A percentile compares a stretch with the other conserved stretches of the same genome.
phyloP scores from a whole-genome alignment of 495 filamentous ascomycete species.

The Chlorociboria aeruginascens region DNA sequence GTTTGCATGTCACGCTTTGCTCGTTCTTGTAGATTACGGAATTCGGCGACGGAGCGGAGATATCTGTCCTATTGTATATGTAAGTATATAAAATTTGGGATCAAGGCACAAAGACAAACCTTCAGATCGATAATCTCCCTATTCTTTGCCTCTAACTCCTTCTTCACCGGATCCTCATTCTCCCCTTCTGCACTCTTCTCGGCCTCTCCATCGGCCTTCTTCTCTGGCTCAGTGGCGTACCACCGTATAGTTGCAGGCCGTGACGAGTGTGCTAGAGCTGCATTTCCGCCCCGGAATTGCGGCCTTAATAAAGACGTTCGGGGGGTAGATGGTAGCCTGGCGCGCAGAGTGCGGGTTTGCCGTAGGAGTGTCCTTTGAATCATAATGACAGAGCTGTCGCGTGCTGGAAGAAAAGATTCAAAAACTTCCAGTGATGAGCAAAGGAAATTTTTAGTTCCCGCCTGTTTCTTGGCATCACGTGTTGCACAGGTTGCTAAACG shows the following conservation, averaged over 20 bases:
- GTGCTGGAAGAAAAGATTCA: slow-evolving; percentile 1
- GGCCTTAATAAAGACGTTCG: slow-evolving; percentile 3
- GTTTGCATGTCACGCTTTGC: slow-evolving; percentile 80
- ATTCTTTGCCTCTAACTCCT: slow-evolving; percentile 73
- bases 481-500: too few relatives aligned
- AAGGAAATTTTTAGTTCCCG: too few relatives aligned
- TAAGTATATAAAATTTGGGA: slow-evolving; percentile 6
- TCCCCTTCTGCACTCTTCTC: slow-evolving; percentile 12
- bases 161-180: slow-evolving; percentile 31
- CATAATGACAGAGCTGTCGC: slow-evolving; percentile 12
- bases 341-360: slow-evolving; percentile 12
- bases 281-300: slow-evolving; percentile 7
- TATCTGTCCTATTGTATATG: slow-evolving; percentile 62
- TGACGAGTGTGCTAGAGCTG: background rate
- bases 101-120: slow-evolving; percentile 34
- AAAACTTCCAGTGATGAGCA: too few relatives aligned
- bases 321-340: slow-evolving; percentile 7
- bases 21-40: slow-evolving; percentile 92
- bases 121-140: slow-evolving; percentile 78
- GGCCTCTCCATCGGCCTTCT: slow-evolving; percentile 9
- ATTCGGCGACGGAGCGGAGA: slow-evolving; percentile 86
- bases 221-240: slow-evolving; percentile 22
- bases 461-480: slow-evolving; percentile 3
- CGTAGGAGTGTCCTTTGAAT: slow-evolving; percentile 19
- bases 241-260: slow-evolving; percentile 8